These are phyloP conservation scores for Trichoderma virens DNA, from an alignment of 495 filamentous ascomycete genomes.

Conservation along the genomic window DNA sequence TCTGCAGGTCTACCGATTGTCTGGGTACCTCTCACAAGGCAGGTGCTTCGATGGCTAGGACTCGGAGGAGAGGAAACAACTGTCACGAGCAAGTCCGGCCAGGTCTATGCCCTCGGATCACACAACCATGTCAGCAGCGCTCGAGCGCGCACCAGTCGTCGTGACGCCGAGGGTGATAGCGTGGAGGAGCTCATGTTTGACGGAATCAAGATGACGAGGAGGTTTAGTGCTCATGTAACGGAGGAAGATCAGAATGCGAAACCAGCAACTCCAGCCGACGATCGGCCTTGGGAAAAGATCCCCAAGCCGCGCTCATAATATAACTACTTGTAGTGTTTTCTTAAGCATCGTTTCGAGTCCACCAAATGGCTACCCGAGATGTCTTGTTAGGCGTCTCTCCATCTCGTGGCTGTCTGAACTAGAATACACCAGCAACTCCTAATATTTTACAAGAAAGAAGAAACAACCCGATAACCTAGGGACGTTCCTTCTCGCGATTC, in stretches of 20 bases:
- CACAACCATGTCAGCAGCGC: background rate
- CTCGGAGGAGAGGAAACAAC: background rate
- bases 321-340: too few species aligned
- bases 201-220: slow-evolving; percentile 10
- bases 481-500: too few species aligned
- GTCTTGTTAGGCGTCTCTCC: too few species aligned
- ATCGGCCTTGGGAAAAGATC: background rate
- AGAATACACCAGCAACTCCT: too few species aligned
- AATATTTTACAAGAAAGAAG: too few species aligned
- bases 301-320: background rate
- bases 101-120: background rate
- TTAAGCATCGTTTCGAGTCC: too few species aligned
- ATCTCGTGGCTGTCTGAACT: too few species aligned
- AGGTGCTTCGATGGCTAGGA: background rate
- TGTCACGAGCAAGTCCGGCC: background rate
- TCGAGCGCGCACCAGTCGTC: background rate
- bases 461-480: too few species aligned
- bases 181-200: slow-evolving; percentile 9
- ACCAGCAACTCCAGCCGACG: background rate
- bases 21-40: background rate
- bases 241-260: background rate
- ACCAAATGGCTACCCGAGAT: too few species aligned
- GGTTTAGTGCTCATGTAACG: background rate
- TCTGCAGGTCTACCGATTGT: background rate
- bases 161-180: slow-evolving; percentile 6